Base-by-base conservation (phyloP, 2,329 filamentous ascomycete genomes). In the Sclerotinia borealis region DNA sequence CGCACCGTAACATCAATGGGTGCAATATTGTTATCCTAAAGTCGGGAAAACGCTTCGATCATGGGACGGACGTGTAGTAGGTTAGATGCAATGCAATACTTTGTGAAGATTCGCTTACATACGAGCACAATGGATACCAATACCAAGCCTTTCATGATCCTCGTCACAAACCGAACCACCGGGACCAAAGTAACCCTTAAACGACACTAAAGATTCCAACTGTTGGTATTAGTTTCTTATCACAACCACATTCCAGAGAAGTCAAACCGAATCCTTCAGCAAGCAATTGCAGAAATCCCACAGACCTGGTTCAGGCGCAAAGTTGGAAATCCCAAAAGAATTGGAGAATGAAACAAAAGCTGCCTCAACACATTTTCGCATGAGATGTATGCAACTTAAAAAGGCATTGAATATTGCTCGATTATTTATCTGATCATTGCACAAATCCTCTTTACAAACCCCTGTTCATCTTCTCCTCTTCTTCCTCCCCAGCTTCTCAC, bases 401-500 rank as follows among this genome's bases (percentile, higher is more conserved):
- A n/a, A n/a, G n/a, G n/a, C n/a, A n/a, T n/a, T n/a, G n/a, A n/a
- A n/a, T n/a, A n/a, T n/a, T n/a, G n/a, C n/a, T n/a, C n/a, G n/a
- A n/a, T n/a, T n/a, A n/a, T n/a, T n/a, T n/a, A n/a, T n/a, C n/a
- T n/a, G n/a, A n/a, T 7, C 50, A 22, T n/a, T n/a, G 15, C 10
- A 19, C 29, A 39, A 31, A 29, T 19, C 19, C 27, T 7, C 27
- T 27, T 0, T 31, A 27, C 45, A 19, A 22, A 2, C 4, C 8
- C 9, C 10, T 17, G 22, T n/a, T n/a, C 29, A 6, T 22, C 8
- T 36, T 51, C 25, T 59, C 63, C 73, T 76, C 70, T 79, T 75
- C 70, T 80, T 83, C 47, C 77, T 79, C 71, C 82, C 77, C 68
- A 84, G 69, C 25, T 79, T 80, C 50, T 77, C 29, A n/a, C n/a